Percentiles rank a stretch among this genome's conserved stretches.
Conservation (phyloP, 140 eudicot species). For the Anethum foeniculum region DNA sequence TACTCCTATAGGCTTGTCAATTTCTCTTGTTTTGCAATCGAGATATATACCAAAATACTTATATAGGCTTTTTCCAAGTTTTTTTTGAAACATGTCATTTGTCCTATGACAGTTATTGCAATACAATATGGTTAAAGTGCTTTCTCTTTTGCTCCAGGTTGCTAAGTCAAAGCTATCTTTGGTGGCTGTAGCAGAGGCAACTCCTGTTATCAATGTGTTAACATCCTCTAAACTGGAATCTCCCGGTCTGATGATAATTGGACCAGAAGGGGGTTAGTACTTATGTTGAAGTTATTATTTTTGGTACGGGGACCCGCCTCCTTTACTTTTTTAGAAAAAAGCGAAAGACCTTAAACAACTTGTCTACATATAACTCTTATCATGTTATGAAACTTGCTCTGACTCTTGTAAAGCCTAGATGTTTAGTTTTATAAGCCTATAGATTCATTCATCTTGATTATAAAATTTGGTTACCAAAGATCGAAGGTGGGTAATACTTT, state of each 20-base stretch:
- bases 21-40: conserved; percentile 9
- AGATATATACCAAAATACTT: background rate
- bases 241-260: conserved; percentile 58
- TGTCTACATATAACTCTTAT: background rate
- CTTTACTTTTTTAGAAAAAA: background rate
- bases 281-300: background rate
- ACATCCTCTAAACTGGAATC: conserved; percentile 36
- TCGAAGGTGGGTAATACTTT: background rate
- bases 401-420: background rate
- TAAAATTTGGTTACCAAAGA: background rate
- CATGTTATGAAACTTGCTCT: background rate
- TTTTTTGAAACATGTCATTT: no score
- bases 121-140: background rate
- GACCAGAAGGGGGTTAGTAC: conserved; percentile 98
- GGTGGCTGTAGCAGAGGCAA: conserved; percentile 74
- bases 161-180: conserved; percentile 60
- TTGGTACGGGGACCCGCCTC: background rate
- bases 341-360: background rate
- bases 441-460: background rate
- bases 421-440: background rate
- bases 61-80: background rate
- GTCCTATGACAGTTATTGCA: background rate
- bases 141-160: conserved; percentile 33
- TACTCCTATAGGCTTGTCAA: conserved; percentile 8
- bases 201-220: conserved; percentile 51